A percentile compares a stretch with the other conserved stretches of the same genome.
Conservation (phyloP, 2,329 filamentous ascomycete species). For the Colletotrichum orchidophilum region DNA sequence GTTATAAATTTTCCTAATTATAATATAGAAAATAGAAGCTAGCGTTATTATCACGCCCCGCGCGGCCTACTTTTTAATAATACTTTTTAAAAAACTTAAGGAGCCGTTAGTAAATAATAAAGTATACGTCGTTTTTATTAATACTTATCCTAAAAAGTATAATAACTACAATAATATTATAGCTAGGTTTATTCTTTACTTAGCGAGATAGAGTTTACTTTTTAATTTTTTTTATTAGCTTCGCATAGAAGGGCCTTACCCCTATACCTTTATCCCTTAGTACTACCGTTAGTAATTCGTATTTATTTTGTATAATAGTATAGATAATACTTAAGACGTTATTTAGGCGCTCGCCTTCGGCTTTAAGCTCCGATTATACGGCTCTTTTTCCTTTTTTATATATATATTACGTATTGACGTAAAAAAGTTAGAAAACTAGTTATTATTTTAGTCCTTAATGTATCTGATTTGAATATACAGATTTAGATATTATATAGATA, state of each 20-base stretch:
- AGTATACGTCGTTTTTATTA: conserved; percentile 93
- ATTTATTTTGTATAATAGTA: conserved; percentile 78
- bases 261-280: conserved; percentile 76
- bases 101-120: conserved; percentile 93
- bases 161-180: conserved; percentile 93
- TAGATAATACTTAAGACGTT: conserved; percentile 83
- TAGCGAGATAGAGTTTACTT: conserved; percentile 76
- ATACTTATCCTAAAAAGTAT: conserved; percentile 99
- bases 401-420: conserved; percentile 81
- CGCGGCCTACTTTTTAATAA: conserved; percentile 94
- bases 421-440: conserved; percentile 77
- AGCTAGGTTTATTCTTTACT: conserved; percentile 78
- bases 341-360: conserved; percentile 63
- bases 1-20: conserved; percentile 84
- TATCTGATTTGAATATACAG: conserved; percentile 92
- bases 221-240: conserved; percentile 73
- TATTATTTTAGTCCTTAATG: conserved; percentile 78
- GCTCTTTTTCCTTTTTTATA: conserved; percentile 67
- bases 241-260: conserved; percentile 77
- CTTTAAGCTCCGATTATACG: conserved; percentile 68
- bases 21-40: conserved; percentile 92
- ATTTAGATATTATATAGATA: conserved; percentile 85
- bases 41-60: conserved; percentile 88
- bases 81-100: conserved; percentile 96
- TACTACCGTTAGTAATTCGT: conserved; percentile 73